A percentile compares a stretch with the other conserved stretches of the same genome.
phyloP scores from a whole-genome alignment of 768 basidiomycete genomes.

The Trichaptum fuscoviolaceum region DNA sequence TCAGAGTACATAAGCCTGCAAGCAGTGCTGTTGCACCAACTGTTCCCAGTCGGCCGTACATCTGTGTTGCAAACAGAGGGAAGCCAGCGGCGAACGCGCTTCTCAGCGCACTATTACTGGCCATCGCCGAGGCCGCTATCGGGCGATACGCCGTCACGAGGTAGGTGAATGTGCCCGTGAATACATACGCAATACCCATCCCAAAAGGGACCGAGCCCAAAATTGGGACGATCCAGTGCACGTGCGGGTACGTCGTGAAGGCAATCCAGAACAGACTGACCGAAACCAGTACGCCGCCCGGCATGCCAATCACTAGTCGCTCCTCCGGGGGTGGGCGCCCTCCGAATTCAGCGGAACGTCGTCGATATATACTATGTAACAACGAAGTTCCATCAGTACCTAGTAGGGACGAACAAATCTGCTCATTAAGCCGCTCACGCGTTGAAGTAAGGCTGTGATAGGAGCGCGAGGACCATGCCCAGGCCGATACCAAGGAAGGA shows the following conservation, averaged over 20 bases:
- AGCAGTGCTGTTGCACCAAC: conserved; percentile 71
- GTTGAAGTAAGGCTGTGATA: conserved; percentile 28
- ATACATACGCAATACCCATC: conserved; percentile 56
- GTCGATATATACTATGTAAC: conserved; percentile 30
- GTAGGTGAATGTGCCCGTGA: conserved; percentile 62
- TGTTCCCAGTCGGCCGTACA: conserved; percentile 52
- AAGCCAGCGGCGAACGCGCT: conserved; percentile 44
- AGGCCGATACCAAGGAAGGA: conserved; percentile 47
- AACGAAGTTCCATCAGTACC: background rate
- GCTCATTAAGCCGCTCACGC: conserved; percentile 12
- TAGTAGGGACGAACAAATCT: background rate
- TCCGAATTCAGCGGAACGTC: conserved; percentile 32
- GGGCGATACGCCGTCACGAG: conserved; percentile 47
- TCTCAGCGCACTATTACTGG: conserved; percentile 55
- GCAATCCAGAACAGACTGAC: conserved; percentile 53
- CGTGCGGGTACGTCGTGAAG: conserved; percentile 42
- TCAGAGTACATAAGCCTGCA: conserved; percentile 55
- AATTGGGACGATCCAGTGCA: conserved; percentile 46
- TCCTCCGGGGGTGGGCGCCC: conserved; percentile 59
- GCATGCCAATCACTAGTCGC: conserved; percentile 58
- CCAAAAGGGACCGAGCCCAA: conserved; percentile 43
- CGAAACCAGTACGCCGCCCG: conserved; percentile 63
- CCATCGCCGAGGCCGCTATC: conserved; percentile 55
- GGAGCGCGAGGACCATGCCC: conserved; percentile 36
- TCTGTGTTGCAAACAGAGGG: conserved; percentile 46